Evolutionary conservation across 177 flowering plant species (phyloP).

Genomic region (Vitis hybrid): DNA sequence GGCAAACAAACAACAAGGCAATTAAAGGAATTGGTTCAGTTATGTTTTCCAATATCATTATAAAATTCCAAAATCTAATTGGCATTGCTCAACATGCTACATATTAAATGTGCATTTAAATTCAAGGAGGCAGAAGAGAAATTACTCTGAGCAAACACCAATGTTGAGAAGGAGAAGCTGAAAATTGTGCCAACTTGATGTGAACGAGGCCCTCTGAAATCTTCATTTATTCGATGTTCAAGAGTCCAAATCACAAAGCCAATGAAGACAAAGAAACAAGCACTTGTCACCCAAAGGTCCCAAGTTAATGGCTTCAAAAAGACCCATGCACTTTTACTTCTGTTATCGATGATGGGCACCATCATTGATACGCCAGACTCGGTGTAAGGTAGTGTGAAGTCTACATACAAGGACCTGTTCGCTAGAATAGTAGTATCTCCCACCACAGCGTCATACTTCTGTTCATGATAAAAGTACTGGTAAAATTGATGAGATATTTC

Average conservation of each 20-base stretch:
- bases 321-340: conserved; percentile 31
- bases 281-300: conserved; percentile 46
- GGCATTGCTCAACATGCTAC: too few species aligned
- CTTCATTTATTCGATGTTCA: conserved; percentile 31
- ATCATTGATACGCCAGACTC: conserved; percentile 45
- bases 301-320: conserved; percentile 45
- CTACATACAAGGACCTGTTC: conserved; percentile 31
- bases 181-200: conserved; percentile 29
- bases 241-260: conserved; percentile 37
- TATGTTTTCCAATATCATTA: too few species aligned
- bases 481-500: too few species aligned
- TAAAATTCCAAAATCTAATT: too few species aligned
- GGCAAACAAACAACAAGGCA: too few species aligned
- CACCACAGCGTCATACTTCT: conserved; percentile 44
- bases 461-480: background rate
- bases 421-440: conserved; percentile 51
- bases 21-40: too few species aligned
- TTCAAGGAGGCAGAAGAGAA: background rate
- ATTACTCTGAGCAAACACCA: conserved; percentile 53
- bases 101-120: too few species aligned
- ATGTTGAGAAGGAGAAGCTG: conserved; percentile 43
- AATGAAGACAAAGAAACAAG: conserved; percentile 24
- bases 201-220: conserved; percentile 23
- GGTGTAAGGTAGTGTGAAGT: conserved; percentile 47
- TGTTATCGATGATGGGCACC: conserved; percentile 19